Evolutionary conservation across 257 asterid genomes (phyloP).

Genomic region (Solanum phureja): DNA sequence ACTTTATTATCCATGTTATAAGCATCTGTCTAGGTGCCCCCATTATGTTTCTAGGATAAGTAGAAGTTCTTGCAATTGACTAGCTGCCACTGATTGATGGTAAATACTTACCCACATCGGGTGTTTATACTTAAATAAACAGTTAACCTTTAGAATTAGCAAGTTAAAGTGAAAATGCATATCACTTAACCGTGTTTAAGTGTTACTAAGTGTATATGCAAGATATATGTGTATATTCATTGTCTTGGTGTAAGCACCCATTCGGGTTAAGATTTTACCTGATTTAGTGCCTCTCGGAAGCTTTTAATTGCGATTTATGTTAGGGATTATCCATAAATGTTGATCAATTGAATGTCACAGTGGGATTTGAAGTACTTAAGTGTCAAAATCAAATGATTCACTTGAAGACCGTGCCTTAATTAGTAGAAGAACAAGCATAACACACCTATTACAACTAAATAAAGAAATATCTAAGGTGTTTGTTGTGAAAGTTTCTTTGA

Average conservation of each 20-base stretch:
- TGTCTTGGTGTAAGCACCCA: background rate
- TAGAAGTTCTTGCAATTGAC: background rate
- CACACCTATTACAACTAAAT: background rate
- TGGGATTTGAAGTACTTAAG: background rate
- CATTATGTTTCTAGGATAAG: background rate
- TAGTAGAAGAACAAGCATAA: background rate
- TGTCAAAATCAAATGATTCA: background rate
- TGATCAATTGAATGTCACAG: background rate
- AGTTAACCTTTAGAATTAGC: background rate
- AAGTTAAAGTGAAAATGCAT: background rate
- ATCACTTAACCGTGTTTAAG: background rate
- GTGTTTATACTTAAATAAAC: background rate
- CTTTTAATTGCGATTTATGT: background rate
- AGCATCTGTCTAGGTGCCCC: background rate
- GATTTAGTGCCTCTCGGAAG: background rate
- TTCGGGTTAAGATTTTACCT: background rate
- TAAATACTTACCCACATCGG: background rate
- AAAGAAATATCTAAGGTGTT: background rate
- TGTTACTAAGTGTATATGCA: background rate
- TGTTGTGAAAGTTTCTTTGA: background rate
- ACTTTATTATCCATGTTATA: background rate
- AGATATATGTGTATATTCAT: background rate
- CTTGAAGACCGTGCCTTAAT: background rate
- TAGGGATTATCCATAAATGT: background rate
- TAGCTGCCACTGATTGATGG: background rate